Conservation (phyloP, 495 filamentous ascomycete genomes). For the Aspergillus nanangensis region DNA sequence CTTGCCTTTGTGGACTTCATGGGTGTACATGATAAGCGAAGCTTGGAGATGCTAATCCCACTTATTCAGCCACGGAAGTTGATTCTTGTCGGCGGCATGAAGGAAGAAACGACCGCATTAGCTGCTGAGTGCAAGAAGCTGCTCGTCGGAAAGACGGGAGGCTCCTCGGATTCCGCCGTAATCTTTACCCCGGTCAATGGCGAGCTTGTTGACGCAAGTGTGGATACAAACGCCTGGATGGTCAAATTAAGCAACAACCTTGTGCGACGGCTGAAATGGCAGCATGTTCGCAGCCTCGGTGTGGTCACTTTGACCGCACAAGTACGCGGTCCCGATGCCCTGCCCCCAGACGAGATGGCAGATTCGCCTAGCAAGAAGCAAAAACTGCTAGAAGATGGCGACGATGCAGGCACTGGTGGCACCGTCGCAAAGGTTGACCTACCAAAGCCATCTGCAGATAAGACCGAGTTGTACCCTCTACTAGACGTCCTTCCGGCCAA, state of each 20-base stretch:
- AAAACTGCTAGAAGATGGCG: conserved; percentile 53
- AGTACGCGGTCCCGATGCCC: conserved; percentile 34
- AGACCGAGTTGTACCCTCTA: conserved; percentile 47
- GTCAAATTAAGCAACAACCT: conserved; percentile 82
- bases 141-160: conserved; percentile 49
- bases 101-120: conserved; percentile 69
- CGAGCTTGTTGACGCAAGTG: conserved; percentile 75
- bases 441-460: conserved; percentile 20
- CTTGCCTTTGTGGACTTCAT: conserved; percentile 88
- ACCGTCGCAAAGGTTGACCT: conserved; percentile 18
- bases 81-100: conserved; percentile 77
- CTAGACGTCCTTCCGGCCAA: conserved; percentile 76
- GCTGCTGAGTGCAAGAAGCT: conserved; percentile 79
- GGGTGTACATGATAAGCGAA: conserved; percentile 88
- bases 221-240: conserved; percentile 96
- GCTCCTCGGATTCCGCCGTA: conserved; percentile 43
- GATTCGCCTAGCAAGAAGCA: conserved; percentile 59
- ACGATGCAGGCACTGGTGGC: conserved; percentile 18
- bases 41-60: conserved; percentile 89
- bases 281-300: conserved; percentile 82
- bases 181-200: conserved; percentile 79
- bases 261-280: conserved; percentile 84
- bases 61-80: conserved; percentile 91
- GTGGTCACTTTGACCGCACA: conserved; percentile 83
- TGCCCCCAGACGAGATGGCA: conserved; percentile 27